A percentile compares a stretch with the other conserved stretches of the same genome.
Conservation (phyloP, 2,329 filamentous ascomycete species). For the Fonsecaea multimorphosa region DNA sequence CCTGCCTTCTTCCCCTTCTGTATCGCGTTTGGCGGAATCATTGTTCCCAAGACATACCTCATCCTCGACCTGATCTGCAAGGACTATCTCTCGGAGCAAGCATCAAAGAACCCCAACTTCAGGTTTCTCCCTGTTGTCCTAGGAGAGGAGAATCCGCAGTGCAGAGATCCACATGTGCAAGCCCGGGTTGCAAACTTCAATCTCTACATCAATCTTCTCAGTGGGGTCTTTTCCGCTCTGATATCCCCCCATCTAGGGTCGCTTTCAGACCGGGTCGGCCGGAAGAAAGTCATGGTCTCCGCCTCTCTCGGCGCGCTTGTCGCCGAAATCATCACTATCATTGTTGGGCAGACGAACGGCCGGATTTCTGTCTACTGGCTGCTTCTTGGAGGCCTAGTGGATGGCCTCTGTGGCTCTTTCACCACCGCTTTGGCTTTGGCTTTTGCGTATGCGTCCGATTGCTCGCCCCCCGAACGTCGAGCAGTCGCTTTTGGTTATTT, state of each 20-base stretch:
- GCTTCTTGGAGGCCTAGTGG: conserved; percentile 74
- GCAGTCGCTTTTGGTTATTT: conserved; percentile 88
- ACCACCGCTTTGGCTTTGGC: conserved; percentile 79
- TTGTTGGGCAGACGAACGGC: conserved; percentile 77
- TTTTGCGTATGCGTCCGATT: conserved; percentile 89
- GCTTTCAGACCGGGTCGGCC: conserved; percentile 84
- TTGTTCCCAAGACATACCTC: conserved; percentile 87
- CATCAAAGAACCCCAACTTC: conserved; percentile 63
- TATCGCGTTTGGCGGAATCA: conserved; percentile 80
- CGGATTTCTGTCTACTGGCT: conserved; percentile 77
- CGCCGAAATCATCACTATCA: conserved; percentile 76
- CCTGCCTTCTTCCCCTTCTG: conserved; percentile 81
- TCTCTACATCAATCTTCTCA: conserved; percentile 74
- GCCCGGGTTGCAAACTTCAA: conserved; percentile 77
- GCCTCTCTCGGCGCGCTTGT: conserved; percentile 76
- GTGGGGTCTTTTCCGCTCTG: conserved; percentile 78
- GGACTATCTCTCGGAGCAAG: conserved; percentile 76
- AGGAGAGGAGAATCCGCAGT: conserved; percentile 76
- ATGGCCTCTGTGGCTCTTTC: conserved; percentile 88
- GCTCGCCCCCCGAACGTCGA: conserved; percentile 77
- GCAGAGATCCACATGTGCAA: conserved; percentile 79
- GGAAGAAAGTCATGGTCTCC: conserved; percentile 74
- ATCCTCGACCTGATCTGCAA: conserved; percentile 83
- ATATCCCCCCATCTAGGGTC: conserved; percentile 82
- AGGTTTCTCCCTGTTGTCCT: conserved; percentile 69